Conservation (phyloP, 2,329 filamentous ascomycete species). For the Trichophyton mentagrophytes region DNA sequence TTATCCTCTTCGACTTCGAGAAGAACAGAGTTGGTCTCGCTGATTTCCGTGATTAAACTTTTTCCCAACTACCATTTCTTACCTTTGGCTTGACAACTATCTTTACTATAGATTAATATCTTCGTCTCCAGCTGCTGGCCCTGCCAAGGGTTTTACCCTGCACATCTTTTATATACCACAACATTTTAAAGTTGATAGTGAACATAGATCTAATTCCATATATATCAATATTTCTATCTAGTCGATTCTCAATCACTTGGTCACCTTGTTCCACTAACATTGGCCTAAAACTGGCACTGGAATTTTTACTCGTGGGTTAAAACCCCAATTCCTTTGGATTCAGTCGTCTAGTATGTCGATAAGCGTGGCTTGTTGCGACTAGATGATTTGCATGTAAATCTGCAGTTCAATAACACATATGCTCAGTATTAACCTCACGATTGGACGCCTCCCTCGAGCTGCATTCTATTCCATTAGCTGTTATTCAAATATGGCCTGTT, state of each 20-base stretch:
- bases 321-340: background rate
- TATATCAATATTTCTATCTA: background rate
- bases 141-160: background rate
- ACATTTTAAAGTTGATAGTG: background rate
- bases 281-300: background rate
- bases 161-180: background rate
- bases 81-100: background rate
- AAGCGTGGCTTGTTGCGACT: background rate
- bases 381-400: background rate
- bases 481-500: background rate
- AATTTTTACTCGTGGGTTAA: background rate
- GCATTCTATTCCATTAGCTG: background rate
- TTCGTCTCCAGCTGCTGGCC: background rate
- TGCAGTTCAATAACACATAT: background rate
- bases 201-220: background rate
- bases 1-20: constrained; percentile 15
- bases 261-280: background rate
- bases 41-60: constrained; percentile 11
- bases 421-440: background rate
- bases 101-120: background rate
- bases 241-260: background rate
- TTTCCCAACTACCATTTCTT: background rate
- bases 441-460: background rate
- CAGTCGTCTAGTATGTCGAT: too few species aligned
- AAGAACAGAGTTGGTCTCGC: constrained; percentile 14